A percentile compares a stretch with the other conserved stretches of the same genome.
Evolutionary conservation across 352 stramenopile genomes (phyloP).

Genomic region (Thalassiosira hispida): DNA sequence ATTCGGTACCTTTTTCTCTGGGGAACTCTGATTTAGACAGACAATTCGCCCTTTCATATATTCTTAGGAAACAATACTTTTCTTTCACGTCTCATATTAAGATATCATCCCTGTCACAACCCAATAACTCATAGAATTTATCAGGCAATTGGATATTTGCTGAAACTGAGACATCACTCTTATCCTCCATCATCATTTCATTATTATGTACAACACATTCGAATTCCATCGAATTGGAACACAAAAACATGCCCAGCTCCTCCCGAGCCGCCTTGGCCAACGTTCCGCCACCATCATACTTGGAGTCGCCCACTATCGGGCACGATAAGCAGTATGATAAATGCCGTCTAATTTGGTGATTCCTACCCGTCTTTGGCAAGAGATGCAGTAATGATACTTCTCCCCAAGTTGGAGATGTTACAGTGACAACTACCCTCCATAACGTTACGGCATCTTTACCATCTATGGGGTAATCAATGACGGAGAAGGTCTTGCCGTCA

Average conservation of each 20-base stretch:
- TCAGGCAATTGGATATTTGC: conserved; percentile 12
- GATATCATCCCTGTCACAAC: not conserved
- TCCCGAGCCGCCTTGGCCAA: not conserved
- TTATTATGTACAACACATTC: not conserved
- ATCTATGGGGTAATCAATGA: conserved; percentile 36
- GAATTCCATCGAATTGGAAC: conserved; percentile 29
- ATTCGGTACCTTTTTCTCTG: no score
- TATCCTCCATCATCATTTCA: not conserved
- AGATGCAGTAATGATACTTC: conserved; percentile 33
- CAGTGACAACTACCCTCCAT: conserved; percentile 23
- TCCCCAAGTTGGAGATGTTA: not conserved
- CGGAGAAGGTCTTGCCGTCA: conserved; percentile 2
- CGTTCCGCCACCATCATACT: conserved; percentile 19
- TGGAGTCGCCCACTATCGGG: conserved; percentile 54
- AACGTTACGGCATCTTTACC: conserved; percentile 28
- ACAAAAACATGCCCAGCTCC: conserved; percentile 33
- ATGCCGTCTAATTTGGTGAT: conserved; percentile 51
- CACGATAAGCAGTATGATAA: conserved; percentile 42
- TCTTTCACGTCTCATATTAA: not conserved
- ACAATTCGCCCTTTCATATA: no score
- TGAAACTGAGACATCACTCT: no score
- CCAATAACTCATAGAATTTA: conserved; percentile 17
- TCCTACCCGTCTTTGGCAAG: conserved; percentile 29
- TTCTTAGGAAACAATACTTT: no score
- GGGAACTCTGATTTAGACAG: no score